Percentiles rank a stretch among this genome's conserved stretches.
phyloP scores from a whole-genome alignment of 2,329 filamentous ascomycete genomes.

The Ilyonectria robusta region DNA sequence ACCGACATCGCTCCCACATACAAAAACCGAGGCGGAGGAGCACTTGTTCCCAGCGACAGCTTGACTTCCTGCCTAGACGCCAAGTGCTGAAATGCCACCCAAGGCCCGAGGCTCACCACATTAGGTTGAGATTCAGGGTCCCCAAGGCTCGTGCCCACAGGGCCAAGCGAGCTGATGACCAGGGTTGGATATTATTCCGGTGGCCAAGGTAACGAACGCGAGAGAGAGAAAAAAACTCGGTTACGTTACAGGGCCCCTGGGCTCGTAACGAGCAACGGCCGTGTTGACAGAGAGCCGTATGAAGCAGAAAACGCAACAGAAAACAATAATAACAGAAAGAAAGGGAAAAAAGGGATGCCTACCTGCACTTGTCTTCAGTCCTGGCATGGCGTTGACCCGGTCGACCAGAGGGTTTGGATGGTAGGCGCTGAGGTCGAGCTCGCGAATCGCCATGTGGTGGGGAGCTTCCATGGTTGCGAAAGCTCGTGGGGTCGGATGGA shows the following conservation, averaged over 20 bases:
- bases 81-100: background rate
- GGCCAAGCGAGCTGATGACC: conserved; percentile 28
- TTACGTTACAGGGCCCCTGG: conserved; percentile 4
- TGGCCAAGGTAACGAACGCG: conserved; percentile 28
- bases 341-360: conserved; percentile 51
- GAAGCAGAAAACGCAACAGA: background rate
- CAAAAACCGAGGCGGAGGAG: background rate
- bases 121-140: conserved; percentile 4
- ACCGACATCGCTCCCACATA: background rate
- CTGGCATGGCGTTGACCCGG: conserved; percentile 70
- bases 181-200: conserved; percentile 27
- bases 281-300: conserved; percentile 20
- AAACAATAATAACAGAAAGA: background rate
- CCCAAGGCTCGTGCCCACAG: conserved; percentile 22
- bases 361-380: conserved; percentile 73
- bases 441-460: conserved; percentile 58
- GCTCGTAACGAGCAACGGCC: conserved; percentile 16
- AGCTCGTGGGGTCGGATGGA: conserved; percentile 16
- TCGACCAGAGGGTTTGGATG: conserved; percentile 65
- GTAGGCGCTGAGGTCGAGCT: conserved; percentile 66
- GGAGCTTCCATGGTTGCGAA: conserved; percentile 46
- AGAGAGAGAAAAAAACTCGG: conserved; percentile 26
- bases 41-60: background rate
- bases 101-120: background rate
- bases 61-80: background rate